A percentile compares a stretch with the other conserved stretches of the same genome.
Conservation (phyloP, 352 stramenopile species). For the Phytophthora cactorum region DNA sequence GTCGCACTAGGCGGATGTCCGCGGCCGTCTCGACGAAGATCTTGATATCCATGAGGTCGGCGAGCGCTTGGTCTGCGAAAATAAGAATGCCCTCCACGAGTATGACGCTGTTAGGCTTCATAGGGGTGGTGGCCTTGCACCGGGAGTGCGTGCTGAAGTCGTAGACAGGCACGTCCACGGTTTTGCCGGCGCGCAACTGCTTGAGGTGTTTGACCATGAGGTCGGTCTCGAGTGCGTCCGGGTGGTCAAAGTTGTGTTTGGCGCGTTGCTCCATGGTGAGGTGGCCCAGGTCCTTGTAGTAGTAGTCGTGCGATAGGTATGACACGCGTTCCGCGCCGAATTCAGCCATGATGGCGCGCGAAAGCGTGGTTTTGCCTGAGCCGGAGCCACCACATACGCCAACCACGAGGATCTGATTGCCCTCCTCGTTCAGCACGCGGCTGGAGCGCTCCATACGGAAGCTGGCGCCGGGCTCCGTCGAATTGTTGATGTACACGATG, state of each 20-base stretch:
- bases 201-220: constrained; percentile 93
- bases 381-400: constrained; percentile 93
- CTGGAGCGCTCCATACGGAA: constrained; percentile 54
- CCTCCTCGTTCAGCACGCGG: constrained; percentile 52
- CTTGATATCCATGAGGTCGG: constrained; percentile 96
- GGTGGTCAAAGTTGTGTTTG: constrained; percentile 97
- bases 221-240: constrained; percentile 95
- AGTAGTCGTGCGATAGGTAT: constrained; percentile 97
- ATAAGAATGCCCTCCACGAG: constrained; percentile 98
- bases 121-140: constrained; percentile 70
- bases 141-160: constrained; percentile 96
- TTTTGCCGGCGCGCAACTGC: constrained; percentile 85
- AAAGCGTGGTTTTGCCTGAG: constrained; percentile 93
- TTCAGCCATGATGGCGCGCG: constrained; percentile 87
- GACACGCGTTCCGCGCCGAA: constrained; percentile 91
- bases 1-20: constrained; percentile 94
- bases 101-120: constrained; percentile 93
- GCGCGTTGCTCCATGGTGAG: constrained; percentile 88
- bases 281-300: constrained; percentile 95
- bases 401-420: constrained; percentile 87
- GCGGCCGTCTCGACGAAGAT: constrained; percentile 97
- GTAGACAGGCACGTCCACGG: constrained; percentile 94
- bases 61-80: constrained; percentile 91
- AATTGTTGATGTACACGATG: constrained; percentile 87
- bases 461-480: constrained; percentile 42